phyloP scores from a whole-genome alignment of 2,329 filamentous ascomycete genomes.

The Exserohilum turcica region DNA sequence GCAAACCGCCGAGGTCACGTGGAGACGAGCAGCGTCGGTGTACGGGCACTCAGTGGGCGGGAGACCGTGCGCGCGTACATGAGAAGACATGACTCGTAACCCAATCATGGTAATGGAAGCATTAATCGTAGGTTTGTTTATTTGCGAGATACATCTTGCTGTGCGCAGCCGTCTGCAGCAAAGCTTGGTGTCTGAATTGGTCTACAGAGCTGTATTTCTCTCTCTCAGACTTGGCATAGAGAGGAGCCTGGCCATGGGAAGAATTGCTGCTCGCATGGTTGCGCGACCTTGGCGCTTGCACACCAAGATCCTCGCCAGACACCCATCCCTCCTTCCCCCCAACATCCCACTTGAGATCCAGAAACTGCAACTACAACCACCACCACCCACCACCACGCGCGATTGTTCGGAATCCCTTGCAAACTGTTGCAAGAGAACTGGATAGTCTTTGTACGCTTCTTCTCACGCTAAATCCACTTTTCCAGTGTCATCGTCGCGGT shows the following conservation, averaged over 20 bases:
- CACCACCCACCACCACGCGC: conserved; percentile 10
- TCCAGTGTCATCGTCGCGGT: neutral
- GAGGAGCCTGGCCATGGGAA: neutral
- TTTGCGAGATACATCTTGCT: neutral
- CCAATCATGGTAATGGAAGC: neutral
- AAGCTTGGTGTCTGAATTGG: neutral
- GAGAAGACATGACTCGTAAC: conserved; percentile 7
- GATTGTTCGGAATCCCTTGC: conserved; percentile 3
- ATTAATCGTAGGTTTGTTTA: conserved; percentile 4
- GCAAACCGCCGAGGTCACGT: conserved; percentile 15
- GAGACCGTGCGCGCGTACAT: conserved; percentile 9
- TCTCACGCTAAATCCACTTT: neutral
- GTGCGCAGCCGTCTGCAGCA: neutral
- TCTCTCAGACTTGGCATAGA: neutral
- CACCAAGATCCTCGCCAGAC: neutral
- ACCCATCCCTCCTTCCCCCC: conserved; percentile 23
- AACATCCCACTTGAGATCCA: conserved; percentile 18
- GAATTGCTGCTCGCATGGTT: neutral
- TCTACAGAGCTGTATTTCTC: neutral
- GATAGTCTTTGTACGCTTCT: neutral
- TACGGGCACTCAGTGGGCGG: neutral
- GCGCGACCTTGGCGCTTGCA: neutral
- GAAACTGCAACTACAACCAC: conserved; percentile 21
- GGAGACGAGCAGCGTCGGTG: neutral
- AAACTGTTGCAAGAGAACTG: conserved; percentile 3